A percentile compares a stretch with the other conserved stretches of the same genome.
These are phyloP conservation scores for Taiwanofungus camphoratus DNA, from an alignment of 1,284 basidiomycete species.

Conservation along the genomic window DNA sequence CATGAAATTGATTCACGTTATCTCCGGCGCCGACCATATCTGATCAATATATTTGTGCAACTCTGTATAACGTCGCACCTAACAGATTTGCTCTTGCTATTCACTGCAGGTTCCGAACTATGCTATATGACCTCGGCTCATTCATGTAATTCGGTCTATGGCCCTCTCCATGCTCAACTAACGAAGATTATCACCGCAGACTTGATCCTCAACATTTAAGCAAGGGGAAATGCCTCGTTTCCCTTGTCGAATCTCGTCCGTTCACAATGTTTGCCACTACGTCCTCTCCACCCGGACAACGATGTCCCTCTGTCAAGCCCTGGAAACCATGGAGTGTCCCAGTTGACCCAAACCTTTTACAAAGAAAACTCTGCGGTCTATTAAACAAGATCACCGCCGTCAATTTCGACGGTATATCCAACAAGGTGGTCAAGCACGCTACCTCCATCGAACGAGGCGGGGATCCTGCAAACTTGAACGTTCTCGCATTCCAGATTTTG, in stretches of 20 bases:
- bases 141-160: not conserved
- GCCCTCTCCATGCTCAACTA: not conserved
- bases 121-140: too few species aligned
- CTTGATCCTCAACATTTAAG: too few species aligned
- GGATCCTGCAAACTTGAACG: slow-evolving; percentile 14
- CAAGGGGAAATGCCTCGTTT: too few species aligned
- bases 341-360: slow-evolving; percentile 9
- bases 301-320: slow-evolving; percentile 4
- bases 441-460: slow-evolving; percentile 17
- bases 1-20: too few species aligned
- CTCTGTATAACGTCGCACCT: too few species aligned
- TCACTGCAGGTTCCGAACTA: too few species aligned
- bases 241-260: too few species aligned
- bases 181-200: too few species aligned
- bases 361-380: slow-evolving; percentile 19
- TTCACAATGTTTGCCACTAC: slow-evolving; percentile 8
- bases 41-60: too few species aligned
- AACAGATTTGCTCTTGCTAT: too few species aligned
- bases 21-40: too few species aligned
- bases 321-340: slow-evolving; percentile 26
- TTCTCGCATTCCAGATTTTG: slow-evolving; percentile 17
- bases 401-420: slow-evolving; percentile 19
- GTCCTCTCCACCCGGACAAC: slow-evolving; percentile 15
- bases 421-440: slow-evolving; percentile 15
- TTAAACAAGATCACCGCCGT: slow-evolving; percentile 23